phyloP scores from a whole-genome alignment of 2,329 filamentous ascomycete genomes.

The Colletotrichum trifolii region DNA sequence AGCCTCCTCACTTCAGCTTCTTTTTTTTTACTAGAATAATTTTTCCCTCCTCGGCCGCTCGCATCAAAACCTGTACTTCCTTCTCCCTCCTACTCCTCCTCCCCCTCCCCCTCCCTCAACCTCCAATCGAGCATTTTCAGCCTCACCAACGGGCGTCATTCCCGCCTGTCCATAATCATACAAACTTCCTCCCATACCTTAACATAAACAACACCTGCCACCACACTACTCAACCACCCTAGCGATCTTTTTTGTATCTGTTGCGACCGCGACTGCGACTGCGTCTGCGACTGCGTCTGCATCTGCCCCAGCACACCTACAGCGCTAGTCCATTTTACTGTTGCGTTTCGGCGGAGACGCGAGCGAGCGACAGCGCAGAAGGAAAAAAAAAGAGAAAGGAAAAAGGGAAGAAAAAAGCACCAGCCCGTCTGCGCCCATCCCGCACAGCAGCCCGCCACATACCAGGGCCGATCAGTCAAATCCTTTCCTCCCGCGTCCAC shows the following conservation, averaged over 20 bases:
- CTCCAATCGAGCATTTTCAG: slow-evolving; percentile 13
- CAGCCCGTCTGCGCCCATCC: slow-evolving; percentile 32
- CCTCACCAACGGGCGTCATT: slow-evolving; percentile 22
- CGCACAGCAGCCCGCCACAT: slow-evolving; percentile 33
- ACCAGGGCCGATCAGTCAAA: slow-evolving; percentile 17
- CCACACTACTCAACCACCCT: background rate
- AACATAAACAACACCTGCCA: background rate
- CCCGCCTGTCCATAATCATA: slow-evolving; percentile 15
- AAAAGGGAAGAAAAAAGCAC: slow-evolving; percentile 19
- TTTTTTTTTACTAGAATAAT: slow-evolving; percentile 30
- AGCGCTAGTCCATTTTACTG: background rate
- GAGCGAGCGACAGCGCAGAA: slow-evolving; percentile 7
- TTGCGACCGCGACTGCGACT: slow-evolving; percentile 14
- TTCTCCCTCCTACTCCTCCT: slow-evolving; percentile 34
- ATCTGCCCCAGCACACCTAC: no score
- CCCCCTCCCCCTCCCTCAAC: slow-evolving; percentile 26
- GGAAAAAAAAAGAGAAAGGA: slow-evolving; percentile 2
- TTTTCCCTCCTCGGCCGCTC: slow-evolving; percentile 31
- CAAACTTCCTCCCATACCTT: slow-evolving; percentile 7
- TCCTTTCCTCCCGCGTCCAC: slow-evolving; percentile 11
- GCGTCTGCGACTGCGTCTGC: slow-evolving; percentile 19
- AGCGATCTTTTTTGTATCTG: slow-evolving; percentile 10
- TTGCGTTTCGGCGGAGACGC: slow-evolving; percentile 33
- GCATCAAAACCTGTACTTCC: slow-evolving; percentile 2
- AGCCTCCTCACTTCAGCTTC: slow-evolving; percentile 33